These are phyloP conservation scores for Pezicula neosporulosa DNA, from an alignment of 2,329 filamentous ascomycete genomes.

Conservation along the genomic window DNA sequence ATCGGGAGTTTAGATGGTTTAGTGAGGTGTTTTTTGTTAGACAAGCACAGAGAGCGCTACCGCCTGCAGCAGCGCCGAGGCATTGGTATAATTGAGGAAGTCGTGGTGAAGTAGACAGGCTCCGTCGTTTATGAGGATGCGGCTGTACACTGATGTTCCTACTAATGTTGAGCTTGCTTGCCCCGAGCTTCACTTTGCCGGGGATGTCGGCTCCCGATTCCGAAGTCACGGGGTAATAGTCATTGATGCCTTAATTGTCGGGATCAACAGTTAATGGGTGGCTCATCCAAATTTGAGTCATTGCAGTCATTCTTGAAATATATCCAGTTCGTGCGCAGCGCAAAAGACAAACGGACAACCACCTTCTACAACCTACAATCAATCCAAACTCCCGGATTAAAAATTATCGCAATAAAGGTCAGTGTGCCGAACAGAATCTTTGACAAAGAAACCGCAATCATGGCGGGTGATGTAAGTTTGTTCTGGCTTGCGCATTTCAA, in stretches of 20 bases:
- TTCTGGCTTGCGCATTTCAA: constrained; percentile 1
- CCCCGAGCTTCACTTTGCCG: neutral
- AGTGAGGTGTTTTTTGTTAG: neutral
- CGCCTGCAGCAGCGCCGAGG: constrained; percentile 17
- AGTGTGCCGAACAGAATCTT: neutral
- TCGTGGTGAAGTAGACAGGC: neutral
- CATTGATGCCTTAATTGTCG: too few species aligned
- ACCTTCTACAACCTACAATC: constrained; percentile 1
- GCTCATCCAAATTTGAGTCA: constrained; percentile 2
- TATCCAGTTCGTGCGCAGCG: constrained; percentile 1
- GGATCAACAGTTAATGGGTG: too few species aligned
- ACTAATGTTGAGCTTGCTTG: neutral
- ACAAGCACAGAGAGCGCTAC: constrained; percentile 22
- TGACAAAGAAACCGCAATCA: constrained; percentile 38
- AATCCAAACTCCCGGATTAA: too few species aligned
- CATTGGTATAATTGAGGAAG: constrained; percentile 17
- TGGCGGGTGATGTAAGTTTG: constrained; percentile 42
- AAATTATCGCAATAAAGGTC: neutral
- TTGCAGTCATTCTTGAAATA: constrained; percentile 7
- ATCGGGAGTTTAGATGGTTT: neutral
- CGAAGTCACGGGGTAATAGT: constrained; percentile 6
- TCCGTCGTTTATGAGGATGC: neutral
- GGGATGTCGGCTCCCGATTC: neutral
- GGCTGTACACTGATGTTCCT: neutral
- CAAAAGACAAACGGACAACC: constrained; percentile 2